A percentile compares a stretch with the other conserved stretches of the same genome.
phyloP scores from a whole-genome alignment of 306 rosid genomes.

The Glycine soja region DNA sequence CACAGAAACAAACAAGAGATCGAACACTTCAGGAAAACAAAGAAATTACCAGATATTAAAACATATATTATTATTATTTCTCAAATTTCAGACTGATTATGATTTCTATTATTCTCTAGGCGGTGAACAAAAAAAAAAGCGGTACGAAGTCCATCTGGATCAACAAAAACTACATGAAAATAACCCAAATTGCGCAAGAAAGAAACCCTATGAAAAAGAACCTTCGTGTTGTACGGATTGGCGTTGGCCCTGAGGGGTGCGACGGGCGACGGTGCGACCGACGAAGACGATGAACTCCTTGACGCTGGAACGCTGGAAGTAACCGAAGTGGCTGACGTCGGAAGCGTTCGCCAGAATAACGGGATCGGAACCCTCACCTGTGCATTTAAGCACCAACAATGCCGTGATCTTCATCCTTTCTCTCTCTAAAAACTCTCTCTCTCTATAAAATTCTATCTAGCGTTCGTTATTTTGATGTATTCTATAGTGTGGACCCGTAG shows the following conservation, averaged over 20 bases:
- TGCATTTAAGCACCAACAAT: slow-evolving; percentile 83
- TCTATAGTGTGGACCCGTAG: no score
- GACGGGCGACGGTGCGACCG: slow-evolving; percentile 95
- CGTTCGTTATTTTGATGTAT: no score
- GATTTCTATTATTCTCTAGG: not conserved
- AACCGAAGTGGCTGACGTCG: slow-evolving; percentile 85
- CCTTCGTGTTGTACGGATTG: slow-evolving; percentile 99
- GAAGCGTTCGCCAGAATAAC: slow-evolving; percentile 71
- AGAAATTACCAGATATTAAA: no score
- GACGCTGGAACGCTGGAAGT: slow-evolving; percentile 91
- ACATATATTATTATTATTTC: no score
- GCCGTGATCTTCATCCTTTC: slow-evolving; percentile 90
- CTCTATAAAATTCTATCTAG: not conserved
- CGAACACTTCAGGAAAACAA: not conserved
- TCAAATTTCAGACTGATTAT: not conserved
- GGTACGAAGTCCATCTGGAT: slow-evolving; percentile 22
- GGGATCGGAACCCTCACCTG: slow-evolving; percentile 80
- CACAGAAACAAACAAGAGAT: no score
- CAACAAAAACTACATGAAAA: slow-evolving; percentile 3
- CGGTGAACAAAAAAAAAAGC: no score
- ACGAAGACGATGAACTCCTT: slow-evolving; percentile 91
- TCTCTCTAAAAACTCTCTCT: slow-evolving; percentile 16
- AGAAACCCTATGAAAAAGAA: slow-evolving; percentile 39
- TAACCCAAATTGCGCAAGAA: slow-evolving; percentile 10
- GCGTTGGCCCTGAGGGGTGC: slow-evolving; percentile 86